Evolutionary conservation across 768 basidiomycete species (phyloP).

Genomic region (Xerocomus brunneocitrinus): DNA sequence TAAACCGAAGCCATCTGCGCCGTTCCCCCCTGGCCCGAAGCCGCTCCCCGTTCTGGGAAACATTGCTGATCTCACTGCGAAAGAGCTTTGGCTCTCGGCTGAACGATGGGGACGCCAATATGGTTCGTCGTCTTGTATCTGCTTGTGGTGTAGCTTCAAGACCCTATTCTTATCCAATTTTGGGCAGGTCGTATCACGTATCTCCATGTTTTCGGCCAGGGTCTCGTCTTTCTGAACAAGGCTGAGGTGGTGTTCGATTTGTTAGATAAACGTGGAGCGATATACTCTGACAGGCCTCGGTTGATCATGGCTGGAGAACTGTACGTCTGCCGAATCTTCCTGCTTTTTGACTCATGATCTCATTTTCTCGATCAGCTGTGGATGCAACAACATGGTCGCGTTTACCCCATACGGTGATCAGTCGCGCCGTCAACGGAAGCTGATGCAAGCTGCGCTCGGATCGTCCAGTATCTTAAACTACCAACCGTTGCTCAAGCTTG

Average conservation of each 20-base stretch:
- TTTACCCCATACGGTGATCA: constrained; percentile 65
- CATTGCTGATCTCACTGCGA: constrained; percentile 51
- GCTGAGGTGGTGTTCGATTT: constrained; percentile 56
- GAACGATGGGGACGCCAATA: constrained; percentile 58
- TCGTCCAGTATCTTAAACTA: constrained; percentile 49
- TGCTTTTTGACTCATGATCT: not conserved
- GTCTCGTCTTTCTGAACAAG: constrained; percentile 64
- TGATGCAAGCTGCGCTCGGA: constrained; percentile 63
- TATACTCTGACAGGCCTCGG: constrained; percentile 71
- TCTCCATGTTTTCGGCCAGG: constrained; percentile 60
- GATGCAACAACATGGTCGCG: constrained; percentile 68
- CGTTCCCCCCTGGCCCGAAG: constrained; percentile 64
- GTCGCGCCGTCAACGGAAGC: constrained; percentile 58
- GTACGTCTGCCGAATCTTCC: constrained; percentile 35
- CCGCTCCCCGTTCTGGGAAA: constrained; percentile 66
- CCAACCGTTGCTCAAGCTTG: constrained; percentile 51
- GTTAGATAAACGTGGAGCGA: constrained; percentile 63
- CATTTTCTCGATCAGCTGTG: constrained; percentile 34
- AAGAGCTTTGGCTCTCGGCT: constrained; percentile 63
- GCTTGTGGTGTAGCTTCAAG: not conserved
- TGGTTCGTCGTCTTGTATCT: constrained; percentile 39
- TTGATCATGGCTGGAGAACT: constrained; percentile 69
- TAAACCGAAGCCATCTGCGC: constrained; percentile 25
- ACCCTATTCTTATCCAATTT: not conserved
- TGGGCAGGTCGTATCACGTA: constrained; percentile 54